Conservation (phyloP, 495 filamentous ascomycete species). For the Penicillium steckii region DNA sequence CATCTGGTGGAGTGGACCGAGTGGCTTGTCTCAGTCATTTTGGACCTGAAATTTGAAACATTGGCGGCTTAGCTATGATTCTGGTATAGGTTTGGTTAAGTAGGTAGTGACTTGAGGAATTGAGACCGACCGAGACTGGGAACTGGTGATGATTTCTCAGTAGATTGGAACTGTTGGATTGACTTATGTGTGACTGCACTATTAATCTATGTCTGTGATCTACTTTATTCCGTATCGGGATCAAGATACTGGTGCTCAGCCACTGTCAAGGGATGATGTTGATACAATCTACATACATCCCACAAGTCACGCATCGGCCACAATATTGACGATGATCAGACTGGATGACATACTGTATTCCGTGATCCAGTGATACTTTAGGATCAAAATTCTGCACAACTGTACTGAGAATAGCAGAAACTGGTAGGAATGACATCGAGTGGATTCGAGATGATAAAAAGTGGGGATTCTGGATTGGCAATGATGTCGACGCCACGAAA, state of each 20-base stretch:
- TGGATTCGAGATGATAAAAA: not conserved
- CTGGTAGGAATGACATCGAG: too few species aligned
- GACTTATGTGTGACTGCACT: too few species aligned
- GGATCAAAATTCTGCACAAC: too few species aligned
- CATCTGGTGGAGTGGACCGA: not conserved
- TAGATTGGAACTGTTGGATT: not conserved
- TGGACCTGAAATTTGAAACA: not conserved
- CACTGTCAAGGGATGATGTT: not conserved
- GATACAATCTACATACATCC: too few species aligned
- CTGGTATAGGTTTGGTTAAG: too few species aligned
- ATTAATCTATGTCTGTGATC: not conserved
- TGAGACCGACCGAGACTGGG: not conserved
- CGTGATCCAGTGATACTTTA: too few species aligned
- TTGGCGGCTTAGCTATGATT: not conserved
- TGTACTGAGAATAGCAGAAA: too few species aligned
- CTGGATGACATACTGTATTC: too few species aligned
- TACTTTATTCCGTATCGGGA: not conserved
- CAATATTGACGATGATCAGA: too few species aligned
- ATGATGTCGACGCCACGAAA: constrained; percentile 21
- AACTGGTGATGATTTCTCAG: not conserved
- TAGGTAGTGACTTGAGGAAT: not conserved
- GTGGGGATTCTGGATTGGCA: constrained; percentile 21
- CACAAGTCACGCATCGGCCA: too few species aligned
- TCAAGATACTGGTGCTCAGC: not conserved
- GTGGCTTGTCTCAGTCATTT: not conserved